Evolutionary conservation across 2,329 filamentous ascomycete genomes (phyloP).

Genomic region (Neonectria hederae): DNA sequence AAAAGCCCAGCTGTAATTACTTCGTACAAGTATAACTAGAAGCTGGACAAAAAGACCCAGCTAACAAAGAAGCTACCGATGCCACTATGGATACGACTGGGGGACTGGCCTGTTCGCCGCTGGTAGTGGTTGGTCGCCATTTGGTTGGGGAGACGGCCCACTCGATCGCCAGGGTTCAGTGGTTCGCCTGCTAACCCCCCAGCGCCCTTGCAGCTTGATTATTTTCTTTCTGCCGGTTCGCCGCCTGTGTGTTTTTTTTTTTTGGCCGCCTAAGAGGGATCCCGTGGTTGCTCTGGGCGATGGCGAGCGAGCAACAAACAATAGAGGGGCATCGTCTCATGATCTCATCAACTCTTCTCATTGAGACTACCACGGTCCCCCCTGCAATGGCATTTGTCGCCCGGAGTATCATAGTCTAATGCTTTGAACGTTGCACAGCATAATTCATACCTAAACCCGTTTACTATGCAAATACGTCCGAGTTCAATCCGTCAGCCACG

Average conservation of each 20-base stretch:
- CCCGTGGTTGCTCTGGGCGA: constrained; percentile 20
- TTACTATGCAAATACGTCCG: background rate
- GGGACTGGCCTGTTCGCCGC: constrained; percentile 1
- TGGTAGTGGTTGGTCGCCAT: background rate
- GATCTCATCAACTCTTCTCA: constrained; percentile 5
- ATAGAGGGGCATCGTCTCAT: constrained; percentile 12
- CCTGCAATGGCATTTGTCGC: background rate
- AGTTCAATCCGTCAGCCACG: background rate
- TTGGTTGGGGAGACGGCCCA: constrained; percentile 25
- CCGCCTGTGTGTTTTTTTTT: constrained; percentile 10
- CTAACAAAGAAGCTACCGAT: background rate
- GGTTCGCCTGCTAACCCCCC: background rate
- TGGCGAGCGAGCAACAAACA: constrained; percentile 10
- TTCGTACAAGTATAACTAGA: too few species aligned
- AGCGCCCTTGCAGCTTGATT: constrained; percentile 1
- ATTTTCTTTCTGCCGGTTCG: background rate
- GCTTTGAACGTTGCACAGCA: background rate
- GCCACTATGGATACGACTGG: background rate
- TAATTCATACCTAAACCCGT: background rate
- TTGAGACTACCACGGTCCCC: constrained; percentile 1
- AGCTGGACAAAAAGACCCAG: too few species aligned
- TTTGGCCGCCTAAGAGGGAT: constrained; percentile 3
- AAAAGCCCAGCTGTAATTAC: too few species aligned
- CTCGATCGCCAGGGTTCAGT: constrained; percentile 18
- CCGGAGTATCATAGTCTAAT: background rate